Base-by-base conservation (phyloP, 1,139 yeast genomes). In the Zhuliangozyma blackwelliae region DNA sequence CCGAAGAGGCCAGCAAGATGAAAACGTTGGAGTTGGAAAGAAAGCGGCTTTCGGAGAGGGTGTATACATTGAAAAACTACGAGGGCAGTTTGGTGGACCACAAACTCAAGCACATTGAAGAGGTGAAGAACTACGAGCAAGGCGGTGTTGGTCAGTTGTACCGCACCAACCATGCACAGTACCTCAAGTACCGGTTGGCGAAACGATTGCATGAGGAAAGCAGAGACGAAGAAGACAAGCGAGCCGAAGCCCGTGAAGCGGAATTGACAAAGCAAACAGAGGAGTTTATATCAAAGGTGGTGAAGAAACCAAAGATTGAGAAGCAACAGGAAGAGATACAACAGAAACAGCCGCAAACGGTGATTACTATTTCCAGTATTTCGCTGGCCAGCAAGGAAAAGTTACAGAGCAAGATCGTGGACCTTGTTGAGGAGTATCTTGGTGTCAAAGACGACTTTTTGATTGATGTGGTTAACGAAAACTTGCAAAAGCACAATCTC, bases 391-490 rank as follows among this genome's bases (percentile, higher is more conserved):
- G 41, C 25, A 39, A 55, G 19, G 38, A 41, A 27, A 44, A 43
- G 4, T 46, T 74, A 21, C 58, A 56, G 21, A 45, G 48, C 1
- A 68, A 66, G 44, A 59, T 77, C 16, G 63, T 58, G 12, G 57
- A 54, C 3, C 59, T 75, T 39, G 57, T 78, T 26, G 79, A 70
- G 40, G 79, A 75, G 41, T 74, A 65, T 40, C 53, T 78, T 36
- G 84, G 83, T 1, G 61, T 74, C 25, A 54, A 59, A 37, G 85
- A 78, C 45, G 75, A 72, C 5, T 69, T 73, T 23, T 60, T 78
- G 44, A 56, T 68, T 7, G 65, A 67, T 7, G 73, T 69, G 31
- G 63, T 77, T 11, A 50, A 59, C 33, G 62, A 62, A 21, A 62
- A 66, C 37, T 51, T 77, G 7, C 46, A 55, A 20, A 57, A 52